These are phyloP conservation scores for Aspergillus incahuasiensis DNA, from an alignment of 495 filamentous ascomycete species.

Conservation along the genomic window DNA sequence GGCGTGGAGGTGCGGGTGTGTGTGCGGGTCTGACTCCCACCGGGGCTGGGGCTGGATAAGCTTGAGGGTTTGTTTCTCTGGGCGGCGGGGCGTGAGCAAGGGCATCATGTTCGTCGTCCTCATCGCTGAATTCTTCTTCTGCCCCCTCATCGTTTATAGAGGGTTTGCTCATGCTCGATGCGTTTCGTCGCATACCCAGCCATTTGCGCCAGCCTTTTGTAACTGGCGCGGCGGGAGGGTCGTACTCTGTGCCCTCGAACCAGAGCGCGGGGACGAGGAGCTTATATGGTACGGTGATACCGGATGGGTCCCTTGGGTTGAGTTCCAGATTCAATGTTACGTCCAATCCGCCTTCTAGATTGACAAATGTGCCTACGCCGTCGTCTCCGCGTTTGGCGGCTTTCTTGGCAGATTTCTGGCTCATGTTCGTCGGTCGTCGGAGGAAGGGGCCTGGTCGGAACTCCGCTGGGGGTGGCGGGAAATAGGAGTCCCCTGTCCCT, in stretches of 20 bases:
- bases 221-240: constrained; percentile 33
- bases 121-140: constrained; percentile 21
- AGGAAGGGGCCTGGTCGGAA: constrained; percentile 55
- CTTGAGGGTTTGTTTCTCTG: neutral
- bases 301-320: constrained; percentile 74
- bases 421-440: constrained; percentile 67
- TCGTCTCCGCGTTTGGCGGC: constrained; percentile 38
- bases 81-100: neutral
- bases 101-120: constrained; percentile 18
- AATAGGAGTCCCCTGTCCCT: constrained; percentile 37
- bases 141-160: constrained; percentile 20
- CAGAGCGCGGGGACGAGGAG: constrained; percentile 74
- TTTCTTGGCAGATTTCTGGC: constrained; percentile 50
- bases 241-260: constrained; percentile 45
- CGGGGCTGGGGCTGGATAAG: neutral
- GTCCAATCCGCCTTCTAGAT: constrained; percentile 75
- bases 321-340: constrained; percentile 85
- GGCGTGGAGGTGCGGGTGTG: neutral
- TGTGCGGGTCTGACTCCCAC: neutral
- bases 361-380: constrained; percentile 43
- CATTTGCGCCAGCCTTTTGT: constrained; percentile 45
- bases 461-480: constrained; percentile 22
- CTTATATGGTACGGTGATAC: constrained; percentile 84
- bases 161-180: constrained; percentile 13
- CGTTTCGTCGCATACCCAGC: constrained; percentile 25